phyloP scores from a whole-genome alignment of 805 yeast species.

The Kodamaea sagamina region DNA sequence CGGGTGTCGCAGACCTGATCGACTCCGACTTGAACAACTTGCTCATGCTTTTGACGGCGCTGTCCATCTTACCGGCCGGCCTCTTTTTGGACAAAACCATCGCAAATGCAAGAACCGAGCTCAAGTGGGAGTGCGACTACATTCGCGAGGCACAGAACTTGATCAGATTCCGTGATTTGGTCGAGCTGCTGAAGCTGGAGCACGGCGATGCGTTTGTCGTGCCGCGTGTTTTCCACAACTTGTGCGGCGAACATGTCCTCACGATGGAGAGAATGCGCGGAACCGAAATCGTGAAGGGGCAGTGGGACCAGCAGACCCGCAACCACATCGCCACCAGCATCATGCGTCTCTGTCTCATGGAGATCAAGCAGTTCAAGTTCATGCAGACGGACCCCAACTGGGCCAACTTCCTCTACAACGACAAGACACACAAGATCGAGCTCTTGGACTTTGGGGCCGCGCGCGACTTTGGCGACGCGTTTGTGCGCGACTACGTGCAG shows the following conservation, averaged over 20 bases:
- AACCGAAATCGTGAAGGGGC: slow-evolving; percentile 72
- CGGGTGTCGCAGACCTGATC: slow-evolving; percentile 91
- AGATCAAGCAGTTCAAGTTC: slow-evolving; percentile 79
- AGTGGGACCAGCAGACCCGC: slow-evolving; percentile 70
- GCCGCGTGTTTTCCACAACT: slow-evolving; percentile 75
- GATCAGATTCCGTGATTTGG: slow-evolving; percentile 62
- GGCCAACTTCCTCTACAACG: slow-evolving; percentile 93
- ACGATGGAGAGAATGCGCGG: slow-evolving; percentile 92
- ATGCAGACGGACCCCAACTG: slow-evolving; percentile 99
- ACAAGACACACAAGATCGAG: slow-evolving; percentile 70
- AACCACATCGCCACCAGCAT: slow-evolving; percentile 83
- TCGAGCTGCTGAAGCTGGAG: slow-evolving; percentile 44
- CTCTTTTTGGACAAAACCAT: slow-evolving; percentile 88
- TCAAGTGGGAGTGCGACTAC: slow-evolving; percentile 98
- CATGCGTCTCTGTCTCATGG: slow-evolving; percentile 83
- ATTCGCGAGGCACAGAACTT: slow-evolving; percentile 81
- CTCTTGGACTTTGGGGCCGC: slow-evolving; percentile 95
- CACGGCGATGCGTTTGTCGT: slow-evolving; percentile 59
- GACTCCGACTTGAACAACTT: slow-evolving; percentile 92
- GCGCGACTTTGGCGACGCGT: slow-evolving; percentile 68
- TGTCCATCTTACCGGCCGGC: slow-evolving; percentile 86
- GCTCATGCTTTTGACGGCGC: slow-evolving; percentile 79
- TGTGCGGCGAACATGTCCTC: slow-evolving; percentile 79
- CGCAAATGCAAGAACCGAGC: slow-evolving; percentile 88
- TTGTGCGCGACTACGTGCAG: slow-evolving; percentile 66